Evolutionary conservation across 2,329 filamentous ascomycete genomes (phyloP), one percentile per base, ranked within the genome.

Genomic region (Exophiala lecanii-corni): DNA sequence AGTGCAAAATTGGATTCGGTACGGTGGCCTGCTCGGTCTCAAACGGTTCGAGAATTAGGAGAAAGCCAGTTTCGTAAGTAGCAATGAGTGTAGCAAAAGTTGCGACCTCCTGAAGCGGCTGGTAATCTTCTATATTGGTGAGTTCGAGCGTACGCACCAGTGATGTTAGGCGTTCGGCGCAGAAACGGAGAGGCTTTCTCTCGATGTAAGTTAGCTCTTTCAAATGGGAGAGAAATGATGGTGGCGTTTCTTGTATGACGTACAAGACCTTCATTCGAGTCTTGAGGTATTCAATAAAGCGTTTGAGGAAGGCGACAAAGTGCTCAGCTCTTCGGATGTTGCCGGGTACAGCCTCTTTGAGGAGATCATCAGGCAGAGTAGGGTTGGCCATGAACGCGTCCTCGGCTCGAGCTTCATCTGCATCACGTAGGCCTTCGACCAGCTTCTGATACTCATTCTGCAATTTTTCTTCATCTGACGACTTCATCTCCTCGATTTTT

Each of bases 331-430:
- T 77, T 48, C 92, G 76, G 53, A 98, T 98, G 56, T 98, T 98
- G 19, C 92, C 94, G 1, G 92, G 92, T 0, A 98, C 86, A 1
- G 92, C 92, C 68, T 98, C 92, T 61, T 91, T 94, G 4, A 98
- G 76, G 6, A 98, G 72, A 61, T 98, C 94, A 56, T 95, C 89
- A 1, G 92, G 92, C 9, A 98, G 69, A 12, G 87, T 89, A 36
- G 92, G 92, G 62, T 97, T 98, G 19, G 91, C 79, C 86, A 98
- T 97, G 61, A 98, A 96, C 0, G 89, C 84, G 62, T 96, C 91
- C 64, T 98, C 92, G 56, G 94, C 83, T 45, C 89, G 80, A 32
- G 86, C 86, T 63, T 95, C 86, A 50, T 95, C 89, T 18, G 87
- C 86, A 55, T 89, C 88, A 46, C 88, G 77, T 5, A 98, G 69